Conservation (phyloP, 2,329 filamentous ascomycete species). For the Aspergillus sp. region DNA sequence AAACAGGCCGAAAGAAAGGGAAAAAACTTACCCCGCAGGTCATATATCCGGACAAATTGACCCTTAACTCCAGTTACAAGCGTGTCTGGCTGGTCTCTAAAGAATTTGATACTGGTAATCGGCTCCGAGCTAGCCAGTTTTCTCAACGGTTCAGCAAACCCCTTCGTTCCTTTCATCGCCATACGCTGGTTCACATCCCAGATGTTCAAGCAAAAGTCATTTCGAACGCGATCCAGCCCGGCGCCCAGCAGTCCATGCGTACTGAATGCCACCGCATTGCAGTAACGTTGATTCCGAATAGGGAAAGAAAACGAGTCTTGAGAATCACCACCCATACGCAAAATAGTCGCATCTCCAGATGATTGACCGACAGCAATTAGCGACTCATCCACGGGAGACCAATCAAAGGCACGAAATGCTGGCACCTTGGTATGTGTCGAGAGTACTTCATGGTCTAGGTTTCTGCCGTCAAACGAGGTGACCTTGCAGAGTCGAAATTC, state of each 20-base stretch:
- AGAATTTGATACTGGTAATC: constrained; percentile 63
- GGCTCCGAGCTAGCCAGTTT: constrained; percentile 59
- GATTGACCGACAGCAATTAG: constrained; percentile 58
- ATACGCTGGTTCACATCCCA: constrained; percentile 55
- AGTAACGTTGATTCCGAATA: constrained; percentile 58
- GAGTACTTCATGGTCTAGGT: constrained; percentile 50
- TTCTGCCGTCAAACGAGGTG: constrained; percentile 30
- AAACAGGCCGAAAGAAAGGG: constrained; percentile 1
- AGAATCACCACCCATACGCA: constrained; percentile 46
- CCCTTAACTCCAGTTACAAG: constrained; percentile 58
- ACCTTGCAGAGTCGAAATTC: constrained; percentile 56
- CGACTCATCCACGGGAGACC: constrained; percentile 55
- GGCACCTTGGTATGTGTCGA: constrained; percentile 53
- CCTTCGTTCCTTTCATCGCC: constrained; percentile 27
- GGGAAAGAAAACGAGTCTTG: constrained; percentile 49
- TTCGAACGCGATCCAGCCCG: constrained; percentile 58
- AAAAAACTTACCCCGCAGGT: constrained; percentile 50
- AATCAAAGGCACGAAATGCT: constrained; percentile 62
- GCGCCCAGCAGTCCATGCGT: constrained; percentile 54
- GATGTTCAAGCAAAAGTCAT: constrained; percentile 61
- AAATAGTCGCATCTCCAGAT: constrained; percentile 57
- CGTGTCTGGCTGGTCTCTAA: constrained; percentile 55
- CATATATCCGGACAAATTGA: constrained; percentile 58
- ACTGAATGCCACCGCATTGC: constrained; percentile 61
- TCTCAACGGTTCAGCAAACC: constrained; percentile 47